Conservation (phyloP, 805 yeast genomes). For the Saccharomycopsis sp. region DNA sequence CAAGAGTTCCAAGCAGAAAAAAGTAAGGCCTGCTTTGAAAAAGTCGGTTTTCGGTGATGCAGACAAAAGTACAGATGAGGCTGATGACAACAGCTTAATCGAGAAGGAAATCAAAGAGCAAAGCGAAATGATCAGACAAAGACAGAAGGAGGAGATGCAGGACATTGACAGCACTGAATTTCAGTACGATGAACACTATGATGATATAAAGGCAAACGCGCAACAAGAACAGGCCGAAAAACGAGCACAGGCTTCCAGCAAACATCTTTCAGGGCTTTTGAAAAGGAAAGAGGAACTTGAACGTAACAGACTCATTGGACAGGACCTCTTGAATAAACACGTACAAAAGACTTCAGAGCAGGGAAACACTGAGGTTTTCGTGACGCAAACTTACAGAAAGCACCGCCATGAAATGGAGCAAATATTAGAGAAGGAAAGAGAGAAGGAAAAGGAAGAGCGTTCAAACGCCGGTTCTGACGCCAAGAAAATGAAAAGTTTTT, state of each 20-base stretch:
- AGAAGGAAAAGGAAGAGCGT: constrained; percentile 14
- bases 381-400: constrained; percentile 33
- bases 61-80: background rate
- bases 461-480: background rate
- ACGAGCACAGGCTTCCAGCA: constrained; percentile 7
- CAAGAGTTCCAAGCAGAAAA: background rate
- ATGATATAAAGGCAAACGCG: constrained; percentile 29
- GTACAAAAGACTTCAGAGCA: constrained; percentile 21
- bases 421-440: constrained; percentile 1
- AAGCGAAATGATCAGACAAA: background rate
- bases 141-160: background rate
- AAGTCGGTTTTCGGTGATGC: background rate
- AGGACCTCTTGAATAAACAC: constrained; percentile 3
- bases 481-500: constrained; percentile 20
- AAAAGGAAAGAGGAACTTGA: constrained; percentile 8
- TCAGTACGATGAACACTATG: constrained; percentile 38
- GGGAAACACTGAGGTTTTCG: constrained; percentile 33
- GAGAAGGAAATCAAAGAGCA: background rate
- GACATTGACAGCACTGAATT: constrained; percentile 19
- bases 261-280: constrained; percentile 2
- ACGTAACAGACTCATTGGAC: background rate
- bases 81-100: background rate
- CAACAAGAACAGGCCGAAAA: constrained; percentile 15
- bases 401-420: constrained; percentile 28
- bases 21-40: background rate